Conservation (phyloP, 169 alveolate species). For the Plasmodium cynomolgi region DNA sequence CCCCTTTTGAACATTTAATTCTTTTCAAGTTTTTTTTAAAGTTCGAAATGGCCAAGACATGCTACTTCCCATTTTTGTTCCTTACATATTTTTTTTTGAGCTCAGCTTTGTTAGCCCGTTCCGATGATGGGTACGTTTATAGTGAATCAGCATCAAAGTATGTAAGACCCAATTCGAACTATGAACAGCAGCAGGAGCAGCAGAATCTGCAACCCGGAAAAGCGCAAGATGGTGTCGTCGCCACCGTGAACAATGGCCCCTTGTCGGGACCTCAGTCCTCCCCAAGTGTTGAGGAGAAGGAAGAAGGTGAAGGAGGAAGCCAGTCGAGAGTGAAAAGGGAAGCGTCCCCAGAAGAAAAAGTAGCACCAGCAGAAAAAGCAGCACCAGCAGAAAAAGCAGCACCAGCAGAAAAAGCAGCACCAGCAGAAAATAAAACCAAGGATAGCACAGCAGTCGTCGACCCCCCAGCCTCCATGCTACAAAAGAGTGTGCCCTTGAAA, state of each 20-base stretch:
- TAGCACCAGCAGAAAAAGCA: neutral
- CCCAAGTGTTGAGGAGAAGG: neutral
- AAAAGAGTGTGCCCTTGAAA: neutral
- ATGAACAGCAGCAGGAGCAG: neutral
- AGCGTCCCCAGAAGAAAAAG: neutral
- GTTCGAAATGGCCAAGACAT: conserved; percentile 1
- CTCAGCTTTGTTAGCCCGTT: neutral
- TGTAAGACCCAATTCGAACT: neutral
- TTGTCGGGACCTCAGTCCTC: neutral
- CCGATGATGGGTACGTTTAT: neutral
- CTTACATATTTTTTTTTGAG: conserved; percentile 37
- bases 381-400: neutral
- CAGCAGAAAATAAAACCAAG: neutral
- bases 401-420: neutral
- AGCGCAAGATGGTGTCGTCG: neutral
- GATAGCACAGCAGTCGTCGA: neutral
- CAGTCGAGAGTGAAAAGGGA: neutral
- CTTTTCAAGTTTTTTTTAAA: conserved; percentile 4
- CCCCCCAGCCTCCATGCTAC: neutral
- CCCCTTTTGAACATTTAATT: neutral
- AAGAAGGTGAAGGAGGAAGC: neutral
- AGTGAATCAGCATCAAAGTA: neutral
- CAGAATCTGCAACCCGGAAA: neutral
- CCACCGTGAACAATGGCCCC: neutral
- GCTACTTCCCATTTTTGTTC: conserved; percentile 23